Conservation (phyloP, 2,329 filamentous ascomycete species). For the Diaporthe destruens region DNA sequence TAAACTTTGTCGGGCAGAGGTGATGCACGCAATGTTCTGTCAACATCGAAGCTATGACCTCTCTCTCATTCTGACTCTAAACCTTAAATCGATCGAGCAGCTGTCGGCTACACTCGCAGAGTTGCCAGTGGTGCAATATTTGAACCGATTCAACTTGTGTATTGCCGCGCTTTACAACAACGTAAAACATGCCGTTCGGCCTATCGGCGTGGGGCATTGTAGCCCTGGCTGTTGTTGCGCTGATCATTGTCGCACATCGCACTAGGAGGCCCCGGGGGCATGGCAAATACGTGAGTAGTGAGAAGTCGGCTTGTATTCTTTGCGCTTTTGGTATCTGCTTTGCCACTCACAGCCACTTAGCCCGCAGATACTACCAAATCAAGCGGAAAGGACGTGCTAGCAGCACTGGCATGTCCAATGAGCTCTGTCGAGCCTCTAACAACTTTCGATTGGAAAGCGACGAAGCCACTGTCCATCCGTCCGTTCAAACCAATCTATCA, state of each 20-base stretch:
- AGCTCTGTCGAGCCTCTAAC: conserved; percentile 46
- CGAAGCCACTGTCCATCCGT: conserved; percentile 55
- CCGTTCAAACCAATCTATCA: conserved; percentile 66
- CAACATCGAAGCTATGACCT: not conserved
- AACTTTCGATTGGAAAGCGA: conserved; percentile 56
- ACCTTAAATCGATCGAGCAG: no score
- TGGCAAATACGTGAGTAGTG: conserved; percentile 2
- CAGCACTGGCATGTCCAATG: conserved; percentile 37
- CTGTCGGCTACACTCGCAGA: not conserved
- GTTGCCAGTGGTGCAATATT: no score
- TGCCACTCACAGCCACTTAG: not conserved
- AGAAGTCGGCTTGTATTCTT: no score
- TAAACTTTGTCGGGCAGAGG: not conserved
- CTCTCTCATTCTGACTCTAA: not conserved
- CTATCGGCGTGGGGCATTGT: not conserved
- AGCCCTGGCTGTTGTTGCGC: conserved; percentile 5
- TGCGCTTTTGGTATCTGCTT: no score
- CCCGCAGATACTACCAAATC: no score
- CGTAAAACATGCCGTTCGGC: not conserved
- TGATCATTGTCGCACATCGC: not conserved
- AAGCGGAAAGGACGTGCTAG: not conserved
- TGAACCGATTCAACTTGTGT: no score
- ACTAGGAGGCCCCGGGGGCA: no score
- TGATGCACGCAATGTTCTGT: not conserved
- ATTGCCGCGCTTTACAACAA: not conserved